Evolutionary conservation across 768 basidiomycete genomes (phyloP).

Genomic region (Pulveroboletus sp.): DNA sequence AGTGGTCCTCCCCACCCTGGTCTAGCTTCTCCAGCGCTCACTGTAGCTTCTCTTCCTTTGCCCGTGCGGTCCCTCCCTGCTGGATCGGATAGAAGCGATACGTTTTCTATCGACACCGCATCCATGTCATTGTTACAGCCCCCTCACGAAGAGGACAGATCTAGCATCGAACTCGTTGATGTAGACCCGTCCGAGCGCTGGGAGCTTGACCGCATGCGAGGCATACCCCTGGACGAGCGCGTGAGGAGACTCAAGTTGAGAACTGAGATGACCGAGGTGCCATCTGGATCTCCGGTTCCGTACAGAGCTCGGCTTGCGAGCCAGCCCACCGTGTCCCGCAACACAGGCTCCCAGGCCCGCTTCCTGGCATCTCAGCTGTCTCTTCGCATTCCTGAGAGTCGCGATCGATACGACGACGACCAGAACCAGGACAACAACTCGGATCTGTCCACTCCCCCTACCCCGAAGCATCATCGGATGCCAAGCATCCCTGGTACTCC

Average conservation of each 20-base stretch:
- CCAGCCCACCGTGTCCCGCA: slow-evolving; percentile 26
- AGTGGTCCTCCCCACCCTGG: slow-evolving; percentile 24
- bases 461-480: slow-evolving; percentile 31
- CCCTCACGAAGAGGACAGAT: slow-evolving; percentile 44
- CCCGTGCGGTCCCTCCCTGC: slow-evolving; percentile 6
- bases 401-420: slow-evolving; percentile 32
- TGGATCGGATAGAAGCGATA: slow-evolving; percentile 24
- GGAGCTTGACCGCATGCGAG: slow-evolving; percentile 43
- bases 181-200: slow-evolving; percentile 40
- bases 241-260: slow-evolving; percentile 34
- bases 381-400: slow-evolving; percentile 32
- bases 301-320: slow-evolving; percentile 31
- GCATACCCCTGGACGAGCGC: slow-evolving; percentile 41
- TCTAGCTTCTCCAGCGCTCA: slow-evolving; percentile 21
- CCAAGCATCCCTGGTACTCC: slow-evolving; percentile 30
- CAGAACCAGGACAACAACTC: slow-evolving; percentile 28
- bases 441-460: slow-evolving; percentile 31
- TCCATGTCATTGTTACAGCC: slow-evolving; percentile 15
- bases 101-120: slow-evolving; percentile 17
- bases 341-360: slow-evolving; percentile 29
- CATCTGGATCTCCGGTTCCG: slow-evolving; percentile 14
- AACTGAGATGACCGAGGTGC: slow-evolving; percentile 29
- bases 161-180: slow-evolving; percentile 51
- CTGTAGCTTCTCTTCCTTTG: slow-evolving; percentile 25
- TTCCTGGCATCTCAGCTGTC: slow-evolving; percentile 32